A percentile compares a stretch with the other conserved stretches of the same genome.
These are phyloP conservation scores for Alternaria atra DNA, from an alignment of 2,329 filamentous ascomycete genomes.

Conservation along the genomic window DNA sequence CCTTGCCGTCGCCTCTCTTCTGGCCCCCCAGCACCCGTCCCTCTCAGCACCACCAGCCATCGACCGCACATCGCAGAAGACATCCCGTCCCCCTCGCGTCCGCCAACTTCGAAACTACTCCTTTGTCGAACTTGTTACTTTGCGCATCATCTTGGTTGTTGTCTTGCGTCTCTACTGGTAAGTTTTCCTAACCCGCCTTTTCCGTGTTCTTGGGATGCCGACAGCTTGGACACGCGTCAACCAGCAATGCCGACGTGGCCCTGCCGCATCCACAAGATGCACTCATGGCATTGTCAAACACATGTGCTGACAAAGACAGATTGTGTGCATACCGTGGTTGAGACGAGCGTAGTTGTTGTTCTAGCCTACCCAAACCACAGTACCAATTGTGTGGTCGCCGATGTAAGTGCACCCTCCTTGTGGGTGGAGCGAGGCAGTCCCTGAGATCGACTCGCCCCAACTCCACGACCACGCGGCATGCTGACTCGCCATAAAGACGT, in stretches of 20 bases:
- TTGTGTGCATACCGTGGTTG: slow-evolving; percentile 26
- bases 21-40: slow-evolving; percentile 8
- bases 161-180: slow-evolving; percentile 12
- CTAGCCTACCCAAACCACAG: slow-evolving; percentile 8
- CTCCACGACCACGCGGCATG: slow-evolving; percentile 20
- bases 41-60: background rate
- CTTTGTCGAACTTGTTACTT: background rate
- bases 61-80: slow-evolving; percentile 1
- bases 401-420: slow-evolving; percentile 25
- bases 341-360: slow-evolving; percentile 15
- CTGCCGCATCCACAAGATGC: slow-evolving; percentile 22
- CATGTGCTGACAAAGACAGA: slow-evolving; percentile 21
- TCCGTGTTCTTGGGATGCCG: slow-evolving; percentile 20
- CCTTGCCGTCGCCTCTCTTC: slow-evolving; percentile 7
- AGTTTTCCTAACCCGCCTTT: slow-evolving; percentile 15
- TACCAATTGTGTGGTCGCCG: slow-evolving; percentile 6
- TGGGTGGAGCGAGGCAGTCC: slow-evolving; percentile 18
- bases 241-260: slow-evolving; percentile 21
- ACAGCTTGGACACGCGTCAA: slow-evolving; percentile 18
- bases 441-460: slow-evolving; percentile 14
- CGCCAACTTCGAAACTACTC: background rate
- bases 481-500: slow-evolving; percentile 22
- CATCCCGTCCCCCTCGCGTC: background rate
- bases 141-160: background rate
- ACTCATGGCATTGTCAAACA: slow-evolving; percentile 8